Evolutionary conservation across 371 early-diverging fungal species (phyloP).

Genomic region (Apophysomyces elegans): DNA sequence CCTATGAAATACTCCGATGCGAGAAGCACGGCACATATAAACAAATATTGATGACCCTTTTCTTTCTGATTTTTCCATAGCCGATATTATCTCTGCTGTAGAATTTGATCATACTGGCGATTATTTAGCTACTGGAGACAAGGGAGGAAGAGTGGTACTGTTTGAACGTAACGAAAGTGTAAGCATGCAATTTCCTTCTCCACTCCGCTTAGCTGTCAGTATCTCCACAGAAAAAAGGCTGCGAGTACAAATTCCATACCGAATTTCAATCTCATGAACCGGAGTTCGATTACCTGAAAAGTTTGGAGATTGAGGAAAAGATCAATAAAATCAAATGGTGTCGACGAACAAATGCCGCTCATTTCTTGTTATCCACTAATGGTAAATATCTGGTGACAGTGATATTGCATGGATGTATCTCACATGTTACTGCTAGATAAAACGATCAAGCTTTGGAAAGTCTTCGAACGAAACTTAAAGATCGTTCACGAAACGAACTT

Average conservation of each 20-base stretch:
- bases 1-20: background rate
- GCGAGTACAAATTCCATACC: conserved; percentile 98
- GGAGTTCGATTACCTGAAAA: conserved; percentile 99
- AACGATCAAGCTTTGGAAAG: conserved; percentile 99
- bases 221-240: conserved; percentile 86
- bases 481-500: conserved; percentile 89
- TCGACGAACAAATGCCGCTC: conserved; percentile 91
- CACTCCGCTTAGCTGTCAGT: background rate
- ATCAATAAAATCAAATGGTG: conserved; percentile 99
- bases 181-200: conserved; percentile 34
- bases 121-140: conserved; percentile 87
- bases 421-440: conserved; percentile 94
- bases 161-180: conserved; percentile 97
- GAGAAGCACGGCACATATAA: background rate
- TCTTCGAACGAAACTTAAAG: conserved; percentile 95
- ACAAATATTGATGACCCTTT: too few relatives aligned
- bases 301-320: conserved; percentile 99
- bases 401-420: too few relatives aligned
- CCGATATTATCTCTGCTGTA: conserved; percentile 94
- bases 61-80: conserved; percentile 38
- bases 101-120: conserved; percentile 93
- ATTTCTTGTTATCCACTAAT: conserved; percentile 96
- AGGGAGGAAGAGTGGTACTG: conserved; percentile 96
- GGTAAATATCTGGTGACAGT: conserved; percentile 54
- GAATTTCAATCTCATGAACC: conserved; percentile 99